Base-by-base conservation (phyloP, 2,329 filamentous ascomycete genomes). In the Aureobasidium sp. region DNA sequence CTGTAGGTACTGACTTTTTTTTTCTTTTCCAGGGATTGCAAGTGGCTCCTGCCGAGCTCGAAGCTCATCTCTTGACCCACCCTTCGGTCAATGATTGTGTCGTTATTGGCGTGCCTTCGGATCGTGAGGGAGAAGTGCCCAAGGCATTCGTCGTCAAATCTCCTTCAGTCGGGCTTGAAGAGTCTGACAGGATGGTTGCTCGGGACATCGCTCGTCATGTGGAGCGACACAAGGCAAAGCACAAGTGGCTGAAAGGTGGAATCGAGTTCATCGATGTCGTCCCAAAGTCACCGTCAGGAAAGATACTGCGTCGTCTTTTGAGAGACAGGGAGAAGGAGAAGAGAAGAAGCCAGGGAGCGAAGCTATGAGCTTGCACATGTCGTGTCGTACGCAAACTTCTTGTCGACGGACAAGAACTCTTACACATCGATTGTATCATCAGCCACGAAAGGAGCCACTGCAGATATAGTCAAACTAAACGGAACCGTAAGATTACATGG, bases 41-140 rank as follows among this genome's bases (percentile, higher is more conserved):
- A 84, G 89, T 94, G 23, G 88, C 89, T 0, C 89, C 89, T 0
- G 89, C 89, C 1, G 89, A 94, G 70, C 82, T 95, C 1, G 89
- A 95, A 74, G 86, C 88, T 1, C 87, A 90, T 67, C 78, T 95
- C 5, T 82, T 95, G 15, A 81, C 84, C 0, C 89, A 93, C 70
- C 83, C 85, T 0, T 79, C 80, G 11, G 89, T 94, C n/a, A 83
- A 84, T 45, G 89, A 95, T 73, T 88, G 84, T 65, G 85, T 89
- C 15, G 89, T 95, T 8, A 90, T 94, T 64, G 85, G 86, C 15
- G 78, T 91, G 1, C 87, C 85, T 0, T 84, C 86, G 61, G 82
- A 83, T 7, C 70, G 75, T 6, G 80, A 84, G 0, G 84, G 84
- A 29, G 84, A 86, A 66, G 74, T 85, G 0, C 84, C 84, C 21